phyloP scores from a whole-genome alignment of 441 rosid genomes.

The Euphorbia celastroides region DNA sequence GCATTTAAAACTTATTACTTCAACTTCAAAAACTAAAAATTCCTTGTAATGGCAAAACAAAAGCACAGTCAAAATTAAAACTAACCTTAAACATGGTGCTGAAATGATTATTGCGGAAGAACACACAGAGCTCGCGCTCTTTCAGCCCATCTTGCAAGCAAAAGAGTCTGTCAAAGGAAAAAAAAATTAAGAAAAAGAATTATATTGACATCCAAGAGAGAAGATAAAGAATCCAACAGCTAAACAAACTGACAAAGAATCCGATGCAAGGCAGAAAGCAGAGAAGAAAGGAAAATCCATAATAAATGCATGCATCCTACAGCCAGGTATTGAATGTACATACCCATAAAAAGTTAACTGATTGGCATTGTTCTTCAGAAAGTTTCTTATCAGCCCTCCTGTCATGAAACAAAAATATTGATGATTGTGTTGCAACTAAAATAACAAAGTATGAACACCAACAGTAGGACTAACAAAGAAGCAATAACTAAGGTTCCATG shows the following conservation, averaged over 20 bases:
- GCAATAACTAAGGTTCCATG: neutral
- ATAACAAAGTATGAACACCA: neutral
- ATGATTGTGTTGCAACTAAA: conserved; percentile 12
- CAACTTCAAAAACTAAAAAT: no score
- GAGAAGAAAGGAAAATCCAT: conserved; percentile 1
- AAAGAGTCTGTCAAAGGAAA: conserved; percentile 59
- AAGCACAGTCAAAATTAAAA: conserved; percentile 17
- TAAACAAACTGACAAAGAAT: no score
- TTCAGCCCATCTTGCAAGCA: conserved; percentile 86
- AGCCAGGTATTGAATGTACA: conserved; percentile 15
- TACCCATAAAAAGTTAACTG: conserved; percentile 83
- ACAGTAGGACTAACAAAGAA: neutral
- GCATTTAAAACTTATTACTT: neutral
- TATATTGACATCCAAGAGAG: conserved; percentile 1
- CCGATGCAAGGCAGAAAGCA: neutral
- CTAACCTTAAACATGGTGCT: conserved; percentile 98
- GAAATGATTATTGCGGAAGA: conserved; percentile 97
- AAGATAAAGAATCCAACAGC: conserved; percentile 11
- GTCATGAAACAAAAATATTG: conserved; percentile 24
- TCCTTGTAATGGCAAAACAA: no score
- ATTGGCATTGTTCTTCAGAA: conserved; percentile 79
- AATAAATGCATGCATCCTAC: conserved; percentile 16
- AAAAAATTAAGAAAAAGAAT: conserved; percentile 3
- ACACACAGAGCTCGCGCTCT: conserved; percentile 94
- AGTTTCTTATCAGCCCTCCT: conserved; percentile 79